phyloP scores from a whole-genome alignment of 1,139 yeast genomes.

The Meyerozyma sp. region DNA sequence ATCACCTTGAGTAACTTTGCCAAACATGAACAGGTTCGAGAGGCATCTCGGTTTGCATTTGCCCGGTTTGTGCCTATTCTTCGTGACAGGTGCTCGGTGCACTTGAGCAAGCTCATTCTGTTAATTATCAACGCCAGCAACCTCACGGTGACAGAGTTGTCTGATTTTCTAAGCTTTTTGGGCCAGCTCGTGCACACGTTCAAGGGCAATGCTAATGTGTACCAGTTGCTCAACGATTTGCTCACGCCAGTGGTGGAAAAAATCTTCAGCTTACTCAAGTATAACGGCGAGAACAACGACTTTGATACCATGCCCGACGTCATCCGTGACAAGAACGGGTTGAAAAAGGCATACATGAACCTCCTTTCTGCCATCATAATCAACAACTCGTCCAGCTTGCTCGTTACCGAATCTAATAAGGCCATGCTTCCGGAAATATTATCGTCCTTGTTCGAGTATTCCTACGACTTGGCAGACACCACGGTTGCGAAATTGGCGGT shows the following conservation, averaged over 20 bases:
- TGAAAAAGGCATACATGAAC: conserved; percentile 67
- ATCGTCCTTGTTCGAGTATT: conserved; percentile 60
- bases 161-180: conserved; percentile 77
- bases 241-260: conserved; percentile 70
- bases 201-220: conserved; percentile 60
- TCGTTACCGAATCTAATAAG: conserved; percentile 64
- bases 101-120: conserved; percentile 68
- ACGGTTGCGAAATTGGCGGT: conserved; percentile 65
- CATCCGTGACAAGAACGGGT: conserved; percentile 51
- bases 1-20: conserved; percentile 78
- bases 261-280: conserved; percentile 49
- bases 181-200: conserved; percentile 85
- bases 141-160: conserved; percentile 59
- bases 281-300: conserved; percentile 16
- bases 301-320: conserved; percentile 44
- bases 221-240: conserved; percentile 67
- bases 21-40: conserved; percentile 67
- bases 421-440: conserved; percentile 58
- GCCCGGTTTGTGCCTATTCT: conserved; percentile 81
- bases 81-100: conserved; percentile 39
- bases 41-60: conserved; percentile 80
- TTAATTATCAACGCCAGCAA: conserved; percentile 66
- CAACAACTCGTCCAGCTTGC: conserved; percentile 75
- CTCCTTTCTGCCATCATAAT: conserved; percentile 65
- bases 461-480: conserved; percentile 52